These are phyloP conservation scores for Cladosporium sp. DNA, from an alignment of 2,329 filamentous ascomycete species.

Conservation along the genomic window DNA sequence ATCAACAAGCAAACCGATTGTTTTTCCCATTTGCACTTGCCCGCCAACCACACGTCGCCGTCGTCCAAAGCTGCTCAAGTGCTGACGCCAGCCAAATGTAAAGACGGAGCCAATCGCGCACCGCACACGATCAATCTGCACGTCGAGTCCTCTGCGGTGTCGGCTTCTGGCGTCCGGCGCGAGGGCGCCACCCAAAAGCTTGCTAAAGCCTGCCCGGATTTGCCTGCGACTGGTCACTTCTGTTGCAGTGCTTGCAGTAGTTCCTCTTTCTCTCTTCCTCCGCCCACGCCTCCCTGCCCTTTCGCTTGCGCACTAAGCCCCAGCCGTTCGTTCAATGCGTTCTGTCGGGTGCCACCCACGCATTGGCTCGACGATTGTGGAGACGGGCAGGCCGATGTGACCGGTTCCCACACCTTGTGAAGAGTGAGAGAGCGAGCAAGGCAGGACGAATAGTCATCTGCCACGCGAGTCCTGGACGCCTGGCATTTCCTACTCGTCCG, in stretches of 20 bases:
- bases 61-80: conserved; percentile 4
- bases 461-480: conserved; percentile 6
- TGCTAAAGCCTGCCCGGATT: background rate
- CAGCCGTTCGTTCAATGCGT: conserved; percentile 2
- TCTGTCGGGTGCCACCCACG: no score
- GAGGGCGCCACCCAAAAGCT: conserved; percentile 5
- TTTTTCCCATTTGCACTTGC: no score
- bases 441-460: background rate
- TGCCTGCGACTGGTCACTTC: background rate
- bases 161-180: background rate
- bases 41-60: no score
- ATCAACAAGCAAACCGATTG: no score
- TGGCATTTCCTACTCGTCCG: background rate
- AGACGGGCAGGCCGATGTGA: background rate
- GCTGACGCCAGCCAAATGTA: conserved; percentile 9
- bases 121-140: background rate
- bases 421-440: no score
- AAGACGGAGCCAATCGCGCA: conserved; percentile 5
- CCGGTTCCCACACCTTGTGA: no score
- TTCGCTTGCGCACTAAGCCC: conserved; percentile 1
- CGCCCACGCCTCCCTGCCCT: no score
- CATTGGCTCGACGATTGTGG: background rate
- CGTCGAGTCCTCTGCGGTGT: background rate
- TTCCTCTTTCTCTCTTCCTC: background rate
- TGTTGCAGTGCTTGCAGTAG: background rate